Conservation (phyloP, 148 eudicot species). For the Vaccinium corymbosum region DNA sequence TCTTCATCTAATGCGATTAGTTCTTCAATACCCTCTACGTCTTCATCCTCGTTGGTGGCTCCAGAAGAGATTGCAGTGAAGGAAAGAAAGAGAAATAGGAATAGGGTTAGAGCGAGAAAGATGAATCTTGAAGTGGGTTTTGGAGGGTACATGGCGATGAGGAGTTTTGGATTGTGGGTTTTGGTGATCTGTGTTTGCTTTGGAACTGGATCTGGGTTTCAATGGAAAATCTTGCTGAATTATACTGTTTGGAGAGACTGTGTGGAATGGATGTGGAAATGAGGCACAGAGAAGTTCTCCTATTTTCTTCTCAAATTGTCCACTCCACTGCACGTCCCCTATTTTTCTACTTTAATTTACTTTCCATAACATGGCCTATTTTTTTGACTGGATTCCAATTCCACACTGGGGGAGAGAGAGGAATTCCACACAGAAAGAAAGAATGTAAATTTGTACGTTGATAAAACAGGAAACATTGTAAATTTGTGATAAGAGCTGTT, state of each 20-base stretch:
- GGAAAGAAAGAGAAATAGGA: constrained; percentile 26
- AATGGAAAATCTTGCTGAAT: constrained; percentile 1
- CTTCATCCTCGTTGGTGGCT: constrained; percentile 29
- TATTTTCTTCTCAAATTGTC: neutral
- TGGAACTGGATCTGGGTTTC: constrained; percentile 23
- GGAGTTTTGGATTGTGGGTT: neutral
- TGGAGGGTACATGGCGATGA: constrained; percentile 25
- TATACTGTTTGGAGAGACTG: neutral
- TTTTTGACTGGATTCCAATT: neutral
- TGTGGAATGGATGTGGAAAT: neutral
- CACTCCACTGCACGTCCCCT: constrained; percentile 13
- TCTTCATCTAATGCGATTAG: constrained; percentile 70
- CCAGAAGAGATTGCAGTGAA: constrained; percentile 19
- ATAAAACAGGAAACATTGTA: neutral
- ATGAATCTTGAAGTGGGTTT: constrained; percentile 39
- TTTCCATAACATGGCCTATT: neutral
- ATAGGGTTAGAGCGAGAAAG: constrained; percentile 29
- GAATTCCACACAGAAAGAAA: too few species aligned
- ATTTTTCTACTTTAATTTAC: neutral
- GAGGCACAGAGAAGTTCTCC: neutral
- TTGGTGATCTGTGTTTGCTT: constrained; percentile 7
- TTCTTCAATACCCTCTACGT: constrained; percentile 53
- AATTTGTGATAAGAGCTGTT: neutral
- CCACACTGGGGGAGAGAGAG: neutral
- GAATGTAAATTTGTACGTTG: neutral